Base-by-base conservation (phyloP, 257 asterid species). In the Solanum stenotomum region DNA sequence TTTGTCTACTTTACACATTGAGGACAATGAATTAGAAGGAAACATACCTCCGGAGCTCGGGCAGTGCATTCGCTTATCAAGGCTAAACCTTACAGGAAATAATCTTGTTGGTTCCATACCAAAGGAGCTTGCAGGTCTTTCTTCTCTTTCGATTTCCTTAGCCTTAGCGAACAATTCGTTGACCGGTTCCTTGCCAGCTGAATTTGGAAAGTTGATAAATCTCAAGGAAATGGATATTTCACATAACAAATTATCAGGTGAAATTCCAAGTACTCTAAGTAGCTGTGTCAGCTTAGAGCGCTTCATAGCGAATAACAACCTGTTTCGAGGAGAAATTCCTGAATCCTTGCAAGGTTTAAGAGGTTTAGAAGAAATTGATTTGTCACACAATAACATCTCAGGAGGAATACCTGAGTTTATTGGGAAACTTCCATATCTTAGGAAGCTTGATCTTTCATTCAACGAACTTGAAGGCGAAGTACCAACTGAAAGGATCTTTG, bases 381-480 rank as follows among this genome's bases (percentile, higher is more conserved):
- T 90, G 3, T 88, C 90, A 1, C 86, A 46, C 14, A 90, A 90
- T 29, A 87, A 88, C 82, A 40, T 90, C 11, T 82, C 89, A 5
- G 90, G 90, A 20, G 83, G 79, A 59, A 83, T 88, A 18, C 89
- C 89, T 29, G 84, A 34, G 8, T 70, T 77, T 68, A 82, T 90
- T 38, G 34, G 85, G 18, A 70, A 78, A 56, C 59, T 89, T 83
- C 38, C 86, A 6, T 88, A 89, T 71, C 91, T 92, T 77, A 61
- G 25, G 65, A 87, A 87, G 81, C 88, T 93, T 33, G 89, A 91
- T 86, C 90, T 92, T 14, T 93, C 94, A 5, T 90, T 87, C 85
- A 90, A 93, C n/a, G 70, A 90, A 31, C 75, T 93, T 22, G 74
- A 78, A 13, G 95, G 94, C 1, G 75, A 88, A 87, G 91, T 92